Base-by-base conservation (phyloP, 2,329 filamentous ascomycete genomes). In the Alternaria tenuissima region DNA sequence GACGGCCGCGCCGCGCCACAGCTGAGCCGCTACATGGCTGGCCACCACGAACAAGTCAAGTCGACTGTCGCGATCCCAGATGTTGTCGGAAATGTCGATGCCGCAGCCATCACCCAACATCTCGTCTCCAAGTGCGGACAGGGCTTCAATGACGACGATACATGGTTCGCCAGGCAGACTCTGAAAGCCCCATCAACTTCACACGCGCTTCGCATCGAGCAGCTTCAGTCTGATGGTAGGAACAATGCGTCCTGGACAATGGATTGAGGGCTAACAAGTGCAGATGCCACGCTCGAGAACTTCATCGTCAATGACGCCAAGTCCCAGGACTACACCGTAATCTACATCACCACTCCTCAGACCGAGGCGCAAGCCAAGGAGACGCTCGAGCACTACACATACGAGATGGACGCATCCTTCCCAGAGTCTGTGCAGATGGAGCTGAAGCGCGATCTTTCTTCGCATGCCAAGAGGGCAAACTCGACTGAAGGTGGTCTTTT, bases 291-390 rank as follows among this genome's bases (percentile, higher is more conserved):
- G 41, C 57, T 76, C 11, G 71, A 72, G 20, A 55, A 68, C 30
- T 60, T 67, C 48, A 65, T 77, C 49, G 49, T 59, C 39, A 77
- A 80, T 28, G 74, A 85, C n/a, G 80, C 81, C n/a, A 75, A 76
- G 24, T 65, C 66, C 28, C 64, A 80, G 12, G 83, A 84, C 63
- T 94, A 91, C 79, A 95, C 92, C 0, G 84, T 97, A 57, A 81
- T 97, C 63, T 92, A 93, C 77, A 85, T 88, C 47, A 91, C 90
- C 7, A 89, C 87, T 0, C 87, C 89, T 1, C 78, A 79, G 44
- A 78, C 66, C 54, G 66, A 67, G 36, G 65, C 62, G 34, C 64
- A 66, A 48, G 66, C 67, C 71, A 57, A 78, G 36, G 63, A 63
- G 42, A 61, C 57, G 44, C 54, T 70, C 38, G 57, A 71, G 55